phyloP scores from a whole-genome alignment of 2,329 filamentous ascomycete species.

The Aspergillus luchuensis region DNA sequence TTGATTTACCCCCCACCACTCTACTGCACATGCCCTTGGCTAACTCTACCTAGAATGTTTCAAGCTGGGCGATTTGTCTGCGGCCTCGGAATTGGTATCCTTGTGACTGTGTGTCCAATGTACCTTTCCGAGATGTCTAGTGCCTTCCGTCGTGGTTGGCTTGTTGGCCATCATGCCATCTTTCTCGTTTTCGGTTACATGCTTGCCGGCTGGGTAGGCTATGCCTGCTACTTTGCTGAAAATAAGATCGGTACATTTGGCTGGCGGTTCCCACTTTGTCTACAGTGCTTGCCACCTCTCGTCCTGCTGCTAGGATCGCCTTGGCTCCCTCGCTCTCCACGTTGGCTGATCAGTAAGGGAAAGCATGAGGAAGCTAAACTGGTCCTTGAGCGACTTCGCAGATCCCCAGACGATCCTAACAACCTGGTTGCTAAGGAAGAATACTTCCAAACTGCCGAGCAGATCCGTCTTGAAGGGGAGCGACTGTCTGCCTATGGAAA shows the following conservation, averaged over 20 bases:
- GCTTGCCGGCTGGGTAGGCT: conserved; percentile 49
- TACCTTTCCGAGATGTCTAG: conserved; percentile 49
- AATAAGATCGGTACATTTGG: conserved; percentile 41
- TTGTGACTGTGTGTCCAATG: conserved; percentile 50
- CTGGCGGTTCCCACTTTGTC: conserved; percentile 50
- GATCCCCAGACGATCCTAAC: conserved; percentile 41
- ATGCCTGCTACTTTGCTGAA: conserved; percentile 48
- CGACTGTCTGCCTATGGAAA: conserved; percentile 45
- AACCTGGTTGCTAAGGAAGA: conserved; percentile 51
- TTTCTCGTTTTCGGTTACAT: conserved; percentile 53
- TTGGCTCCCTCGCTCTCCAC: conserved; percentile 51
- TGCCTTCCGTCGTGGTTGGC: conserved; percentile 46
- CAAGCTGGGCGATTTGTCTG: conserved; percentile 48
- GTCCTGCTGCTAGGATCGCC: conserved; percentile 45
- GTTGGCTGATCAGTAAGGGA: conserved; percentile 54
- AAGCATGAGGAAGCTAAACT: conserved; percentile 49
- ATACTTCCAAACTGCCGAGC: conserved; percentile 51
- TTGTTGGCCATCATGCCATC: conserved; percentile 51
- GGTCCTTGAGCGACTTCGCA: conserved; percentile 46
- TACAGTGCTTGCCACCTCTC: conserved; percentile 45
- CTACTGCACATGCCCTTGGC: conserved; percentile 5
- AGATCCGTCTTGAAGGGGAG: conserved; percentile 47
- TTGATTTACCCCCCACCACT: not conserved
- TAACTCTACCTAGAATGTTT: conserved; percentile 42
- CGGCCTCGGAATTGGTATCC: conserved; percentile 47